A percentile compares a stretch with the other conserved stretches of the same genome.
These are phyloP conservation scores for Dendrocalamus sinicus DNA, from an alignment of 176 grass and related monocot genomes.

Conservation along the genomic window DNA sequence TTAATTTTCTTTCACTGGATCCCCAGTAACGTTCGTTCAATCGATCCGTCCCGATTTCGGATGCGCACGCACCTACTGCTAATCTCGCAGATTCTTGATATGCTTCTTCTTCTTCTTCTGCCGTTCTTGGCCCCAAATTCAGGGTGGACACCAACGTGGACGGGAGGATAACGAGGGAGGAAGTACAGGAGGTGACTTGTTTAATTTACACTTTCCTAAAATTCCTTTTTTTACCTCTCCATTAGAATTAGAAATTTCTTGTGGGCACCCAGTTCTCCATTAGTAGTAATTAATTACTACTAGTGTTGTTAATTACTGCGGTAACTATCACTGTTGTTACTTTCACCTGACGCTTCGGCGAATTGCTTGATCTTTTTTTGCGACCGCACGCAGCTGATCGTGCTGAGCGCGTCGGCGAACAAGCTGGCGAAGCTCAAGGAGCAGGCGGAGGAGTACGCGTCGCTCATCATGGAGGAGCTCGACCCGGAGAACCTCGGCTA, in stretches of 20 bases:
- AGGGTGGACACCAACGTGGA: slow-evolving; percentile 99
- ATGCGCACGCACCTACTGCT: slow-evolving; percentile 17
- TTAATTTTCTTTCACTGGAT: slow-evolving; percentile 29
- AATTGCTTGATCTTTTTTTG: neutral
- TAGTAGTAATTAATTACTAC: neutral
- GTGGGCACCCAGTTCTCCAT: slow-evolving; percentile 13
- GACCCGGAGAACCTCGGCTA: slow-evolving; percentile 98
- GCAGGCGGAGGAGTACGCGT: slow-evolving; percentile 94
- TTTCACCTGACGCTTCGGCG: slow-evolving; percentile 21
- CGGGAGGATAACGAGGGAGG: slow-evolving; percentile 95
- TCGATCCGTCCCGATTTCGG: slow-evolving; percentile 10
- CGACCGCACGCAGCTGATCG: slow-evolving; percentile 63
- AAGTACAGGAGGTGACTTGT: slow-evolving; percentile 96
- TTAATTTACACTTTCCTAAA: slow-evolving; percentile 23
- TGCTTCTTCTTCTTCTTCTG: slow-evolving; percentile 30
- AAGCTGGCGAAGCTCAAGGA: slow-evolving; percentile 96
- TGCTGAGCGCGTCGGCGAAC: slow-evolving; percentile 95
- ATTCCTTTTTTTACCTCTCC: neutral
- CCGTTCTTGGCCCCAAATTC: slow-evolving; percentile 54
- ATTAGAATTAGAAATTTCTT: slow-evolving; percentile 46
- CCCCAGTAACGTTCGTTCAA: slow-evolving; percentile 29
- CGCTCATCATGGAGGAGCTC: slow-evolving; percentile 98
- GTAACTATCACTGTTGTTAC: slow-evolving; percentile 34
- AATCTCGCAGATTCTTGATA: slow-evolving; percentile 25
- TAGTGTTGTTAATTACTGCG: neutral